These are phyloP conservation scores for Lotus japonicus DNA, from an alignment of 306 rosid species.

Conservation along the genomic window DNA sequence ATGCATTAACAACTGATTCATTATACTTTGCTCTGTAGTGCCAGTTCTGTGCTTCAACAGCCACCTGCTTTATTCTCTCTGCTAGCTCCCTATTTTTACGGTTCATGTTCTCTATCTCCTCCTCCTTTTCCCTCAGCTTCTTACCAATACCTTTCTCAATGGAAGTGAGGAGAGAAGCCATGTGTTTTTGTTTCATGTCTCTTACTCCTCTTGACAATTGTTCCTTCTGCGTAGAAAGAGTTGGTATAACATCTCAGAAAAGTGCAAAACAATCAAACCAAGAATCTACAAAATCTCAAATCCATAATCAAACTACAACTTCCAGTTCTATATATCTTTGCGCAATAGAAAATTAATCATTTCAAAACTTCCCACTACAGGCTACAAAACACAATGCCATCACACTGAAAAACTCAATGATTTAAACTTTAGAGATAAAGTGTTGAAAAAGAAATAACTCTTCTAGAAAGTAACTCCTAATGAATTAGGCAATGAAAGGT, in stretches of 20 bases:
- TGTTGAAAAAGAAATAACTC: too few species aligned
- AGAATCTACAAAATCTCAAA: background rate
- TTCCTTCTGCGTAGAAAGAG: conserved; percentile 54
- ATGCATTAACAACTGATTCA: conserved; percentile 71
- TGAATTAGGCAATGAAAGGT: background rate
- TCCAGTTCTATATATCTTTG: too few species aligned
- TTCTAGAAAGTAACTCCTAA: too few species aligned
- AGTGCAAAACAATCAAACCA: background rate
- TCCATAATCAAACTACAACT: too few species aligned
- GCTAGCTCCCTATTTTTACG: conserved; percentile 61
- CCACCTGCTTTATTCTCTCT: conserved; percentile 79
- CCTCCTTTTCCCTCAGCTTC: conserved; percentile 65
- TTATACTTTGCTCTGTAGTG: conserved; percentile 78
- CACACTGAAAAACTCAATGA: too few species aligned
- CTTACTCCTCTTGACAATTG: conserved; percentile 68
- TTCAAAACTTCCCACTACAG: too few species aligned
- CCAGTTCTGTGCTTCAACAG: conserved; percentile 80
- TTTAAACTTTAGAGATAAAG: too few species aligned
- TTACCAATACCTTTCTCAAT: conserved; percentile 62
- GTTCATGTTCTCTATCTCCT: conserved; percentile 76
- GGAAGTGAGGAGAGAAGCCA: conserved; percentile 51
- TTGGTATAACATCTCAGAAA: background rate
- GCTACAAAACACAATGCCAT: too few species aligned
- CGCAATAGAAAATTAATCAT: too few species aligned
- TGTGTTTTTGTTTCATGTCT: conserved; percentile 77